Conservation (phyloP, 768 basidiomycete species). For the Lactifluus hygrophoroides region DNA sequence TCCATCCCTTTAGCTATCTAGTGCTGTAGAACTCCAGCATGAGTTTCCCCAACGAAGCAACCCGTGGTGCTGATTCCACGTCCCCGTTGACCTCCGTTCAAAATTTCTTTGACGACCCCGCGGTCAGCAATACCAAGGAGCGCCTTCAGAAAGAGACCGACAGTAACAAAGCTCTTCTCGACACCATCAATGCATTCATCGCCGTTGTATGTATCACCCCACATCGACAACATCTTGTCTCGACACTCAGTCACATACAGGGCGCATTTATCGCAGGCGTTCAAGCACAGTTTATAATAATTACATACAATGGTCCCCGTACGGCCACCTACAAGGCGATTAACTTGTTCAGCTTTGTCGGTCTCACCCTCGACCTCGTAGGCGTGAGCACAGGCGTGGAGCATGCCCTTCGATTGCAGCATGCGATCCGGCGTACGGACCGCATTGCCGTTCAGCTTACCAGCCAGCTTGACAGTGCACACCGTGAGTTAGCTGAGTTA, state of each 20-base stretch:
- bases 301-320: neutral
- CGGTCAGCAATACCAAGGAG: neutral
- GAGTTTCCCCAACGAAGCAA: too few relatives aligned
- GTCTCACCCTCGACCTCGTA: neutral
- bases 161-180: slow-evolving; percentile 11
- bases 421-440: neutral
- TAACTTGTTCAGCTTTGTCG: neutral
- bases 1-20: too few relatives aligned
- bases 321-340: neutral
- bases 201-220: slow-evolving; percentile 1
- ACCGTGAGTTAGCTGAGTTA: neutral
- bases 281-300: neutral
- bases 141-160: slow-evolving; percentile 4
- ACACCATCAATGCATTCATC: slow-evolving; percentile 16
- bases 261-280: neutral
- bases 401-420: neutral
- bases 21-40: too few relatives aligned
- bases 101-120: slow-evolving; percentile 6
- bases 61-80: too few relatives aligned
- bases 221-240: neutral
- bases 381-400: neutral
- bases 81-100: slow-evolving; percentile 2
- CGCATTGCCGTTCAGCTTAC: neutral
- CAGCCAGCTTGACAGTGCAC: neutral
- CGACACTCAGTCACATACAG: neutral